These are phyloP conservation scores for Podospora pseudopauciseta DNA, from an alignment of 495 filamentous ascomycete species.

Conservation along the genomic window DNA sequence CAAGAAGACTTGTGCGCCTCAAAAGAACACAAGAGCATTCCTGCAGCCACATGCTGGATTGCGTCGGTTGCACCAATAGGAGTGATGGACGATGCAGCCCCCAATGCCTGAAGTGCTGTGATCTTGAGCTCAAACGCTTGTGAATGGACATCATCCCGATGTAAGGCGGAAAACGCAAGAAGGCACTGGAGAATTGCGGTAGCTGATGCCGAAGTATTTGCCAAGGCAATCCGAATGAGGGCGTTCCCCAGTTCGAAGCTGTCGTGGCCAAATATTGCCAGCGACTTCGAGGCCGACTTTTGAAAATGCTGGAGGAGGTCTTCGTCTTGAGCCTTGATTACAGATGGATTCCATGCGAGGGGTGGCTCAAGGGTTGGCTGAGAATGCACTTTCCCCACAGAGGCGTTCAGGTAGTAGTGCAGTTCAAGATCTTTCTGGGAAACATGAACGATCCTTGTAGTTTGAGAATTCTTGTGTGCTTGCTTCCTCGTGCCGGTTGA, in stretches of 20 bases:
- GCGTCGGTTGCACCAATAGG: conserved; percentile 23
- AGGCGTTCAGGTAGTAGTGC: background rate
- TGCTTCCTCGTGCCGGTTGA: background rate
- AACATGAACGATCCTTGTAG: background rate
- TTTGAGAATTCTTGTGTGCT: background rate
- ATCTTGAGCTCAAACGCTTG: conserved; percentile 35
- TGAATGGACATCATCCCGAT: conserved; percentile 27
- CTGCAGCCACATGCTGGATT: conserved; percentile 37
- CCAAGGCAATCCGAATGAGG: conserved; percentile 27
- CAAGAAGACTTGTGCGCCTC: conserved; percentile 32
- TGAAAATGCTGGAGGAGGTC: background rate
- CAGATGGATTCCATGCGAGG: background rate
- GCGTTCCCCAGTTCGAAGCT: conserved; percentile 21
- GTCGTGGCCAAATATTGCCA: background rate
- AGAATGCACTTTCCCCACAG: background rate
- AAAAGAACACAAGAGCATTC: conserved; percentile 37
- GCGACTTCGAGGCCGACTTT: background rate
- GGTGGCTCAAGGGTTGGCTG: background rate
- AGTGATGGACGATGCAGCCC: conserved; percentile 16
- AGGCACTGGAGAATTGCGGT: conserved; percentile 29
- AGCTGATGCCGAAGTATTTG: conserved; percentile 20
- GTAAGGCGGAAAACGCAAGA: conserved; percentile 33
- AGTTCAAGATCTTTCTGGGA: background rate
- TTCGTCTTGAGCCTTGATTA: background rate
- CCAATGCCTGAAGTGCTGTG: conserved; percentile 26